Base-by-base conservation (phyloP, 2,329 filamentous ascomycete species). In the Aspergillus aculeatus region DNA sequence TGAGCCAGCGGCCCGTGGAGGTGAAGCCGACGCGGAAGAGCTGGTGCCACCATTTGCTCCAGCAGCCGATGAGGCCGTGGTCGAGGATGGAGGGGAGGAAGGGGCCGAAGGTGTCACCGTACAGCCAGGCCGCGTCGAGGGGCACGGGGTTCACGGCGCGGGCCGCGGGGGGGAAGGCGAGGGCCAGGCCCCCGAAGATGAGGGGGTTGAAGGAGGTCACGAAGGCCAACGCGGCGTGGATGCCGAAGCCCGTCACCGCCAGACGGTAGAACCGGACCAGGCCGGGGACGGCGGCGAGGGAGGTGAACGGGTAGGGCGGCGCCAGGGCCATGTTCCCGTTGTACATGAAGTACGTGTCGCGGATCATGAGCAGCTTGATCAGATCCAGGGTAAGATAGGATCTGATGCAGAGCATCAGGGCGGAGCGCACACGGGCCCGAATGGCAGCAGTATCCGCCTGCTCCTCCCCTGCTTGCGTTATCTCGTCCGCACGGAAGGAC, bases 11-110 rank as follows among this genome's bases (percentile, higher is more conserved):
- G 71, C 19, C 81, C 24, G 65, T 73, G 24, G 63, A 69, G 75
- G 47, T 62, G 56, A 62, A 72, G 65, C 85, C 86, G 57, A 86
- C 83, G 0, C 92, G 89, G 77, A 96, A 96, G 2, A 89, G 88
- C 75, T 97, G 93, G 74, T 98, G 94, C 94, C 94, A 97, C 83
- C 87, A 94, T 23, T 81, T 82, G 49, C 90, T 88, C 94, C 94
- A 98, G 76, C 89, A 89, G 0, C 92, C 93, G 0, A 84, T 82
- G 2, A 97, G 80, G 0, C 94, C 93, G 60, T 85, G 81, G 62
- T 92, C 85, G 11, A 77, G 57, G 5, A 77, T 57, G 0, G 73
- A 64, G 19, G 60, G 50, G 31, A 73, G 44, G 63, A 82, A 81
- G 2, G 77, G 70, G 0, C 86, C 86, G 75, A 83, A 89, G 12